Conservation (phyloP, 495 filamentous ascomycete species). For the Peziza echinospora region DNA sequence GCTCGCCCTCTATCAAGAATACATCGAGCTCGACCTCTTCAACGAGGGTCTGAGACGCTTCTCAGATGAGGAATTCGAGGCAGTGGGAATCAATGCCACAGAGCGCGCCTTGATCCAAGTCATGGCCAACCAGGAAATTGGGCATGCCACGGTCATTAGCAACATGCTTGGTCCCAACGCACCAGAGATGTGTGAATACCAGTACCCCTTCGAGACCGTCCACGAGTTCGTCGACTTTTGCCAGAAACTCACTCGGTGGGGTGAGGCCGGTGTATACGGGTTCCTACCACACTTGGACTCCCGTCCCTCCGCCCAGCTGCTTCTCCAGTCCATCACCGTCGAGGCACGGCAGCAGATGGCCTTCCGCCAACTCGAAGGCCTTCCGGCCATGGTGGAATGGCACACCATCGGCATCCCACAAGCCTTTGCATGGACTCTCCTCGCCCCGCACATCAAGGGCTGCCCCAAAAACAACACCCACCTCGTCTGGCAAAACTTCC, state of each 20-base stretch:
- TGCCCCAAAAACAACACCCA: slow-evolving; percentile 57
- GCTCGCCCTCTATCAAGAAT: slow-evolving; percentile 61
- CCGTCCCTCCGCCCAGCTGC: slow-evolving; percentile 47
- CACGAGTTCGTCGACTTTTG: slow-evolving; percentile 67
- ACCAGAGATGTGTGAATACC: slow-evolving; percentile 55
- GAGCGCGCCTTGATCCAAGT: slow-evolving; percentile 54
- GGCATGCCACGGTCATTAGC: slow-evolving; percentile 55
- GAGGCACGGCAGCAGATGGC: slow-evolving; percentile 76
- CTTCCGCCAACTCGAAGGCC: slow-evolving; percentile 67
- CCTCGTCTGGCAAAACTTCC: slow-evolving; percentile 78
- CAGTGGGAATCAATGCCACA: slow-evolving; percentile 41
- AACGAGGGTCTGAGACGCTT: slow-evolving; percentile 55
- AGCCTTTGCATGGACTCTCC: slow-evolving; percentile 67
- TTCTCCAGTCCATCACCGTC: slow-evolving; percentile 57
- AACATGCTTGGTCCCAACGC: slow-evolving; percentile 64
- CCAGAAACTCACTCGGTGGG: slow-evolving; percentile 65
- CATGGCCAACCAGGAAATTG: slow-evolving; percentile 72
- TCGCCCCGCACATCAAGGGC: slow-evolving; percentile 64
- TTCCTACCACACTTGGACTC: slow-evolving; percentile 66
- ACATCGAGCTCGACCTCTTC: slow-evolving; percentile 76
- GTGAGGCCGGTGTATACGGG: slow-evolving; percentile 65
- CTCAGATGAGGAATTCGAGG: slow-evolving; percentile 44
- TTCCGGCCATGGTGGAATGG: slow-evolving; percentile 73
- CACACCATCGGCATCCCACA: slow-evolving; percentile 65
- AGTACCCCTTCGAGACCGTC: slow-evolving; percentile 61